Evolutionary conservation across 2,329 filamentous ascomycete genomes (phyloP).

Genomic region (Aspergillus aculeatinus): DNA sequence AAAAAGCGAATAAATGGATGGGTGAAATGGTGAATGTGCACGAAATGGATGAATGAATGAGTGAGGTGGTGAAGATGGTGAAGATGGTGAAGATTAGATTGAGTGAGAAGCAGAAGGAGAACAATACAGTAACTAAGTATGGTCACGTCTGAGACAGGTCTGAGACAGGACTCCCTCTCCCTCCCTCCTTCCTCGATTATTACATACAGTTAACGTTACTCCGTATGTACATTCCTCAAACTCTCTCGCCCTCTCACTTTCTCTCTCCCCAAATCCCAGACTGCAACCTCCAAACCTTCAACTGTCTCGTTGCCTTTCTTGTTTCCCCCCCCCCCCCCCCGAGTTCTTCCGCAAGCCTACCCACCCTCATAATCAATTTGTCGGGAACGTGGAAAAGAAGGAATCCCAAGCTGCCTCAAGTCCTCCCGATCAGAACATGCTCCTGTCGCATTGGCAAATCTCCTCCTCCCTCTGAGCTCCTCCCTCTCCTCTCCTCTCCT

Average conservation of each 20-base stretch:
- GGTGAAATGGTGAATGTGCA: no score
- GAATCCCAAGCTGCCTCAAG: no score
- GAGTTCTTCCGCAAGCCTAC: background rate
- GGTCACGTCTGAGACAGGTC: background rate
- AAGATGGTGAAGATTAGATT: background rate
- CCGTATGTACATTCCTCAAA: background rate
- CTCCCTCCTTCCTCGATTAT: no score
- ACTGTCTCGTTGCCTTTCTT: background rate
- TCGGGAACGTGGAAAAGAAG: no score
- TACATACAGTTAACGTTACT: no score
- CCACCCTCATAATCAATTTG: background rate
- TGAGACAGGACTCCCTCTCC: background rate
- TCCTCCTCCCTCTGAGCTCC: constrained; percentile 19
- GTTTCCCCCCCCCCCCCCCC: no score
- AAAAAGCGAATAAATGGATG: no score
- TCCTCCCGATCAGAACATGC: background rate
- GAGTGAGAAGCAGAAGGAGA: no score
- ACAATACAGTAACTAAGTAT: background rate
- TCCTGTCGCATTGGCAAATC: background rate
- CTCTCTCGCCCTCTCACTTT: background rate
- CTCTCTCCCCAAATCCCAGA: background rate
- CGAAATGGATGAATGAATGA: background rate
- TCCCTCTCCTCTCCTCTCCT: constrained; percentile 16
- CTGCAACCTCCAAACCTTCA: no score
- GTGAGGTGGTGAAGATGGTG: background rate